Evolutionary conservation across 257 asterid species (phyloP).

Genomic region (Datura wrightii): DNA sequence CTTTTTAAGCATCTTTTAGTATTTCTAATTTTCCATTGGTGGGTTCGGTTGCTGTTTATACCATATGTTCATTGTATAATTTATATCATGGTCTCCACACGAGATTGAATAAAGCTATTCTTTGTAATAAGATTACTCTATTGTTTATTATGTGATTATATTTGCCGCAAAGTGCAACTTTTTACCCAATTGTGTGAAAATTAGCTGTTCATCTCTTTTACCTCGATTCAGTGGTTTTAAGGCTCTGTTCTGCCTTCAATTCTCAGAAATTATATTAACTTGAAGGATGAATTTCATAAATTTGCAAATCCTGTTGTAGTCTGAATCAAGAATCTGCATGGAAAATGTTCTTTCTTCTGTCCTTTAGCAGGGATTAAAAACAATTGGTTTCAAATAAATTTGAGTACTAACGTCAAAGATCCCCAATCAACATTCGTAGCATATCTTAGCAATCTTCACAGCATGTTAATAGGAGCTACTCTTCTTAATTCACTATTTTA

Average conservation of each 20-base stretch:
- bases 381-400: not conserved
- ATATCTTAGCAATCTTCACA: not conserved
- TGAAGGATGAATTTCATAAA: not conserved
- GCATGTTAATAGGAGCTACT: not conserved
- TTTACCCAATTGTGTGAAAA: not conserved
- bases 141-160: not conserved
- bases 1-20: not conserved
- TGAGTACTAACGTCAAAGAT: not conserved
- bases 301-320: not conserved
- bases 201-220: not conserved
- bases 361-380: not conserved
- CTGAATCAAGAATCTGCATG: not conserved
- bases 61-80: not conserved
- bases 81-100: not conserved
- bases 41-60: not conserved
- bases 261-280: not conserved
- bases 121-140: not conserved
- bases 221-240: not conserved
- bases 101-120: not conserved
- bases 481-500: not conserved
- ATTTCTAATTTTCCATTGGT: slow-evolving; percentile 3
- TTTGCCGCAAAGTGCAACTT: not conserved
- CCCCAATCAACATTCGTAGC: not conserved
- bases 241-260: not conserved
- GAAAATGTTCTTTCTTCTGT: not conserved